Evolutionary conservation across 805 yeast species (phyloP).

Genomic region (Hanseniaspora osmophila): DNA sequence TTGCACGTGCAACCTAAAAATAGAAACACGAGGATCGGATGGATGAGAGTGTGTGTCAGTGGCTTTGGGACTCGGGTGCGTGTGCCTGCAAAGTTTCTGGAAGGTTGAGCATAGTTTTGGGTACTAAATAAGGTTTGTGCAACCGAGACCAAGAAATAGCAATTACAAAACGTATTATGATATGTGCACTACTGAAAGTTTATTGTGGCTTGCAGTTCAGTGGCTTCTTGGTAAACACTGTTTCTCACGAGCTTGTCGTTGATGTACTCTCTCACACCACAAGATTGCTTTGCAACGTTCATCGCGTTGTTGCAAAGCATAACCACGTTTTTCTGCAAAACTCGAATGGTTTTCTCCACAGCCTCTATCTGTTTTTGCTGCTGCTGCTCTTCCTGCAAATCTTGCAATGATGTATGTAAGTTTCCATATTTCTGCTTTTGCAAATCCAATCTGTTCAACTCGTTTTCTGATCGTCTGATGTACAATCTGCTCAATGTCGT

Average conservation of each 20-base stretch:
- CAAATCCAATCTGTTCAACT: constrained; percentile 6
- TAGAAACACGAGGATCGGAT: too few species aligned
- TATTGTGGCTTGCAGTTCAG: constrained; percentile 3
- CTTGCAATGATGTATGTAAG: neutral
- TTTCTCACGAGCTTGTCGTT: constrained; percentile 19
- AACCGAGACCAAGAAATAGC: too few species aligned
- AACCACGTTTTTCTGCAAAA: constrained; percentile 15
- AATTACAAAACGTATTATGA: too few species aligned
- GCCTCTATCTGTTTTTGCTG: neutral
- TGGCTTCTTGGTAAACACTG: constrained; percentile 16
- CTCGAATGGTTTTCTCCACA: constrained; percentile 6
- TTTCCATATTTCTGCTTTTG: neutral
- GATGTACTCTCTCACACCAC: constrained; percentile 20
- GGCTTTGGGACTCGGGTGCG: too few species aligned
- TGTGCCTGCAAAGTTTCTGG: neutral
- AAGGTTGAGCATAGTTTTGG: neutral
- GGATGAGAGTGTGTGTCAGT: too few species aligned
- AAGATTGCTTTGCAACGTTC: constrained; percentile 15
- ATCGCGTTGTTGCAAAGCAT: constrained; percentile 14
- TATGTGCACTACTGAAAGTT: too few species aligned
- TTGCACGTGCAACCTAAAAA: too few species aligned
- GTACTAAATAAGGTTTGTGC: neutral
- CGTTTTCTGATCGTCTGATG: constrained; percentile 15
- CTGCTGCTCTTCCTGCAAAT: neutral
- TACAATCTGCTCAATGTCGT: constrained; percentile 17